Conservation (phyloP, 306 rosid species). For the Potentilla sterilis region DNA sequence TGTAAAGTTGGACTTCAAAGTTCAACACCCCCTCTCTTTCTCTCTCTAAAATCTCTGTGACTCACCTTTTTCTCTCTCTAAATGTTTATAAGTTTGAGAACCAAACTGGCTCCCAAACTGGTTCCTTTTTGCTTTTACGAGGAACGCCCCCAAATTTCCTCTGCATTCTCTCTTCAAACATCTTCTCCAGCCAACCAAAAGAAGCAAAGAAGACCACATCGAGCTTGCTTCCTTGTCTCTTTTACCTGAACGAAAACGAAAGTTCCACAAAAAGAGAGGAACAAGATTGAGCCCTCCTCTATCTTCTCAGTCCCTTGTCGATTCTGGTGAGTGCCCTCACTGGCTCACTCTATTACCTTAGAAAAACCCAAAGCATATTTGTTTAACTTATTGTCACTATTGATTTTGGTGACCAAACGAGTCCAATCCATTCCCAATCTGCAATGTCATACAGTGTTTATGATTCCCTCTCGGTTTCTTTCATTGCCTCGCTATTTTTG, state of each 20-base stretch:
- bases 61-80: neutral
- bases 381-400: neutral
- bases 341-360: neutral
- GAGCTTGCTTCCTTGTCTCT: conserved; percentile 1
- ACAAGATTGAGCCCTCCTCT: conserved; percentile 1
- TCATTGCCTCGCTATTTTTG: conserved; percentile 7
- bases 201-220: conserved; percentile 6
- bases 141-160: conserved; percentile 31
- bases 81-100: conserved; percentile 37
- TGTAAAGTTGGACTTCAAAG: conserved; percentile 18
- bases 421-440: conserved; percentile 20
- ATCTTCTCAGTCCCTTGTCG: conserved; percentile 7
- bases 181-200: conserved; percentile 26
- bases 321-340: conserved; percentile 33
- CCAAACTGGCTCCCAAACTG: conserved; percentile 4
- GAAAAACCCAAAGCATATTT: neutral
- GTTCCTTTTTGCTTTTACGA: conserved; percentile 31
- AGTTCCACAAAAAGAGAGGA: conserved; percentile 10
- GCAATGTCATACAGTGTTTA: conserved; percentile 34
- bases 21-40: neutral
- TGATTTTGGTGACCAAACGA: neutral
- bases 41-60: conserved; percentile 12
- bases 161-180: conserved; percentile 13
- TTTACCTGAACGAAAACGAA: conserved; percentile 21
- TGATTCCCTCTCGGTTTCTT: conserved; percentile 1